phyloP scores from a whole-genome alignment of 129 eudicot genomes.

The Flaveria trinervia region DNA sequence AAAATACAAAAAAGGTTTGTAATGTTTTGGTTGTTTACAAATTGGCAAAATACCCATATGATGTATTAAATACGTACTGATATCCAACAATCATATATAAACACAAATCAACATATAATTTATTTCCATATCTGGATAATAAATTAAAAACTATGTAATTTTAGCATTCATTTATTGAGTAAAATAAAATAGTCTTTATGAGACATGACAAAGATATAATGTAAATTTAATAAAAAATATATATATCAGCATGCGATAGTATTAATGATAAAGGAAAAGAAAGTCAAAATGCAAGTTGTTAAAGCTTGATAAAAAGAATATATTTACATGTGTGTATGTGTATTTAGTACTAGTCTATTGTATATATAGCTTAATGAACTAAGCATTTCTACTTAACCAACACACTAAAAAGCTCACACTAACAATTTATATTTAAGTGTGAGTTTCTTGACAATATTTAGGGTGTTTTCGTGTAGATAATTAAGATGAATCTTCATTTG shows the following conservation, averaged over 20 bases:
- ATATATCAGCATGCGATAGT: background rate
- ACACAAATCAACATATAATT: too few relatives aligned
- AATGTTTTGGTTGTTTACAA: background rate
- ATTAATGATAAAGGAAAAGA: background rate
- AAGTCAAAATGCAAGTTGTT: background rate
- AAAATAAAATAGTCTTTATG: background rate
- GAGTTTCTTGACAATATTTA: background rate
- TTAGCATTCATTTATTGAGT: too few relatives aligned
- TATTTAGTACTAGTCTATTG: too few relatives aligned
- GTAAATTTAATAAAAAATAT: background rate
- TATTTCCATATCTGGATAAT: too few relatives aligned
- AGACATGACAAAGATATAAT: background rate
- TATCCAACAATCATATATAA: too few relatives aligned
- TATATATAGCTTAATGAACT: background rate
- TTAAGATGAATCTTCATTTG: slow-evolving; percentile 27
- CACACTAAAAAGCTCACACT: background rate
- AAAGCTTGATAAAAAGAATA: background rate
- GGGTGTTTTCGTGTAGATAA: slow-evolving; percentile 8
- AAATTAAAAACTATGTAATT: too few relatives aligned
- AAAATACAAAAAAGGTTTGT: too few relatives aligned
- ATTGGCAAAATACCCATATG: too few relatives aligned
- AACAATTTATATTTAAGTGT: background rate
- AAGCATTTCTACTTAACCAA: slow-evolving; percentile 1
- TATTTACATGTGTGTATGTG: too few relatives aligned
- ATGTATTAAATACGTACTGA: too few relatives aligned